Conservation (phyloP, 805 yeast genomes). For the Yarrowia divulgata region DNA sequence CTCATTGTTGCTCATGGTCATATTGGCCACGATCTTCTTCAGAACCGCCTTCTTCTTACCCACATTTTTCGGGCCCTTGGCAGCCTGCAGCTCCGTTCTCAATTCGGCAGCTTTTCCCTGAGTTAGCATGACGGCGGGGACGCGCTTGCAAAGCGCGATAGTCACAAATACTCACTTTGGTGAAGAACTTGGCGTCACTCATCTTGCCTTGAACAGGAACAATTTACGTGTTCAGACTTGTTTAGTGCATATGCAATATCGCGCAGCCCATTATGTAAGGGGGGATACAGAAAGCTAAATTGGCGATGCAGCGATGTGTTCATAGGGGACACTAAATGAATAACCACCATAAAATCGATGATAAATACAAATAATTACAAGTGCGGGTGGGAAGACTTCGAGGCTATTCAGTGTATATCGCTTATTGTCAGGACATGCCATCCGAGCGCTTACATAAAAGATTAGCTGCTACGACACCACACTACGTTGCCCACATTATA, state of each 20-base stretch:
- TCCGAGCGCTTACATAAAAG: too few relatives aligned
- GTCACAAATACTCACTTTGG: slow-evolving; percentile 24
- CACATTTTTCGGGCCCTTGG: slow-evolving; percentile 50
- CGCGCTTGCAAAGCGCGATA: background rate
- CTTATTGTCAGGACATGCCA: too few relatives aligned
- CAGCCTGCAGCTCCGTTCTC: slow-evolving; percentile 49
- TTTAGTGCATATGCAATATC: slow-evolving; percentile 31
- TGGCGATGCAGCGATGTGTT: background rate
- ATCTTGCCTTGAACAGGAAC: slow-evolving; percentile 12
- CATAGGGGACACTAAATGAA: too few relatives aligned
- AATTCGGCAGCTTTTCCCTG: slow-evolving; percentile 53
- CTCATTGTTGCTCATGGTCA: slow-evolving; percentile 82
- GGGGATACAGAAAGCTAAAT: slow-evolving; percentile 1
- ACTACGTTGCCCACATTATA: too few relatives aligned
- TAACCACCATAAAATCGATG: background rate
- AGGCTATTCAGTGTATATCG: too few relatives aligned
- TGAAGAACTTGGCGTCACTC: slow-evolving; percentile 29
- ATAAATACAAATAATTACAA: background rate
- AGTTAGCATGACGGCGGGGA: background rate
- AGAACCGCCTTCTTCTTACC: slow-evolving; percentile 57
- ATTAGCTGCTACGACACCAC: background rate
- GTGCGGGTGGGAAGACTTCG: too few relatives aligned
- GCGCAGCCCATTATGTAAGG: slow-evolving; percentile 30
- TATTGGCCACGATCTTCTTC: slow-evolving; percentile 79
- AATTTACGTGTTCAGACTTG: slow-evolving; percentile 16